Conservation (phyloP, 306 rosid genomes). For the Spatholobus suberectus region DNA sequence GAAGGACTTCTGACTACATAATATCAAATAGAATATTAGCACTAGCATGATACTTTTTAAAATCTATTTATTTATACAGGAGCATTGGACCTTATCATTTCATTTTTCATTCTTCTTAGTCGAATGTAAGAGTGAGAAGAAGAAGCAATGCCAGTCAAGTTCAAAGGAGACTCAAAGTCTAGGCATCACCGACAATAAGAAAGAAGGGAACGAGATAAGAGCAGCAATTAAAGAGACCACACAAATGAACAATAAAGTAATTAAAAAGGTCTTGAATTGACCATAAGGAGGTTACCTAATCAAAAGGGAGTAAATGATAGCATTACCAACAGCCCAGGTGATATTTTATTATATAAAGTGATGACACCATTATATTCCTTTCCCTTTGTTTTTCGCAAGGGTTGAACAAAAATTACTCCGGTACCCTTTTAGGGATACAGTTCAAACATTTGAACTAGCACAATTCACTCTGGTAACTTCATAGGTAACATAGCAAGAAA, state of each 20-base stretch:
- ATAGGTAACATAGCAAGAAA: background rate
- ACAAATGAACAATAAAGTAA: background rate
- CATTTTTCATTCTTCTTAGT: background rate
- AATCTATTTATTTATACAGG: background rate
- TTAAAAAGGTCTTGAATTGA: background rate
- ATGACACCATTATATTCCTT: background rate
- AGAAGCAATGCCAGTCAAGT: background rate
- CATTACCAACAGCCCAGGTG: background rate
- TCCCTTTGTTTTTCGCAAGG: background rate
- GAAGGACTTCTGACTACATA: constrained; percentile 6
- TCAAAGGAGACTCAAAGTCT: constrained; percentile 2
- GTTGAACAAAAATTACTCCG: background rate
- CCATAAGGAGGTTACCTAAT: background rate
- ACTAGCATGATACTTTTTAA: background rate
- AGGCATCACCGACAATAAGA: background rate
- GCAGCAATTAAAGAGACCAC: background rate
- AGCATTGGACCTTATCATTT: background rate
- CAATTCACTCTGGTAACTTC: background rate
- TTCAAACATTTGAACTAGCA: background rate
- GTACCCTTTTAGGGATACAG: background rate
- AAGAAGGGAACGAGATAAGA: background rate
- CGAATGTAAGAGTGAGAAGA: background rate
- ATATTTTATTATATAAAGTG: background rate
- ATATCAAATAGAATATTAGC: background rate
- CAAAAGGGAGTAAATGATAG: background rate